Percentiles rank a stretch among this genome's conserved stretches.
phyloP scores from a whole-genome alignment of 1,139 yeast species.

The Debaryomyces singareniensis region DNA sequence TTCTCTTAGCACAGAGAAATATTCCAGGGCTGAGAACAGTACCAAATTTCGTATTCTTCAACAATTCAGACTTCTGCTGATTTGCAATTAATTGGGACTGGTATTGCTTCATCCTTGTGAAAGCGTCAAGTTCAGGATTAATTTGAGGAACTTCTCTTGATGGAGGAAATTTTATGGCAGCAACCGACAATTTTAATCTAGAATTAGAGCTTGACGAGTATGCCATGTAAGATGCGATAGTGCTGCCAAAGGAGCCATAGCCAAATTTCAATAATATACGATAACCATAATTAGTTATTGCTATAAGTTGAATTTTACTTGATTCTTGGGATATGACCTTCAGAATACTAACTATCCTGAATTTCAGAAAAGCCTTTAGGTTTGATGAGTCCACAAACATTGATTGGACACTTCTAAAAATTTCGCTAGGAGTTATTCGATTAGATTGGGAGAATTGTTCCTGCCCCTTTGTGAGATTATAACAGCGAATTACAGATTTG shows the following conservation, averaged over 20 bases:
- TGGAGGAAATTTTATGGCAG: constrained; percentile 70
- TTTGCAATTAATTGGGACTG: constrained; percentile 34
- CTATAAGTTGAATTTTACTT: constrained; percentile 66
- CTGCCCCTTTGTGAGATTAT: constrained; percentile 43
- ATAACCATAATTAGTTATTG: constrained; percentile 81
- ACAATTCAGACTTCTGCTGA: constrained; percentile 41
- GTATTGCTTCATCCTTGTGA: constrained; percentile 39
- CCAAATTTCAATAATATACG: constrained; percentile 62
- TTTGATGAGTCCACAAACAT: constrained; percentile 41
- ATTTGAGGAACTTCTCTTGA: constrained; percentile 55
- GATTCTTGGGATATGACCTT: constrained; percentile 62
- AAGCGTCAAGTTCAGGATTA: constrained; percentile 42
- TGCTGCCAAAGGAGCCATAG: constrained; percentile 22
- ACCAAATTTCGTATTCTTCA: constrained; percentile 40
- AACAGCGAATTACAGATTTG: constrained; percentile 75
- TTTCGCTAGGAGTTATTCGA: constrained; percentile 39
- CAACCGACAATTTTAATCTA: constrained; percentile 34
- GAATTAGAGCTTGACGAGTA: constrained; percentile 12
- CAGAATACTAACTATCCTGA: constrained; percentile 58
- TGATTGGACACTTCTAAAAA: constrained; percentile 54
- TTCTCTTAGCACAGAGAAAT: constrained; percentile 47
- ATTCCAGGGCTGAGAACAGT: constrained; percentile 78
- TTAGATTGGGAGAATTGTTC: constrained; percentile 34
- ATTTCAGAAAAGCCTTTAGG: constrained; percentile 37
- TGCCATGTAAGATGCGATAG: constrained; percentile 17